phyloP scores from a whole-genome alignment of 2,329 filamentous ascomycete species.

The Ilyonectria robusta region DNA sequence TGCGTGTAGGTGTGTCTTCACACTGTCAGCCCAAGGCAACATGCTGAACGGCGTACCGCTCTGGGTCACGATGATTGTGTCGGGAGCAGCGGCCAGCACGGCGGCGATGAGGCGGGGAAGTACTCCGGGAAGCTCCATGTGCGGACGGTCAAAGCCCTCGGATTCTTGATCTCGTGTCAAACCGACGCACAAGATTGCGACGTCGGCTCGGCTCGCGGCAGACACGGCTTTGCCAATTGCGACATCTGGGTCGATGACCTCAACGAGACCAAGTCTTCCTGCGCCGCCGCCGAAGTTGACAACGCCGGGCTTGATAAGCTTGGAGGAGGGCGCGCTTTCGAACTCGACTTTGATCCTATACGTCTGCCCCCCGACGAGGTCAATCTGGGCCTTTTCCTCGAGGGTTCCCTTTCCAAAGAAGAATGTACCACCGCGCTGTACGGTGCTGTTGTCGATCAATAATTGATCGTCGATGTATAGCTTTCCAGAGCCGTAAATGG shows the following conservation, averaged over 20 bases:
- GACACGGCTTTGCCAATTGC: constrained; percentile 11
- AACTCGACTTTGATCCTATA: constrained; percentile 26
- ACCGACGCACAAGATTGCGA: constrained; percentile 9
- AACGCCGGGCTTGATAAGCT: constrained; percentile 20
- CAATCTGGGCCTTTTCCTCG: constrained; percentile 44
- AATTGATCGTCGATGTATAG: constrained; percentile 51
- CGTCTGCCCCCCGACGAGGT: constrained; percentile 20
- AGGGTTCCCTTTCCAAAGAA: constrained; percentile 53
- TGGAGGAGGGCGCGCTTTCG: constrained; percentile 24
- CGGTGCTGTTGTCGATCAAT: constrained; percentile 48
- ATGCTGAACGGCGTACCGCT: constrained; percentile 26
- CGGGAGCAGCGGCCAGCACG: constrained; percentile 6
- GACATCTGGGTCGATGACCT: constrained; percentile 6
- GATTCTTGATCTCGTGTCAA: constrained; percentile 25
- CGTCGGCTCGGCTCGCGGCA: neutral
- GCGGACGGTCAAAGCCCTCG: constrained; percentile 24
- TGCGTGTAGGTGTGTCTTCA: constrained; percentile 12
- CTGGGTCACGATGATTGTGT: constrained; percentile 15
- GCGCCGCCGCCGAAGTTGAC: constrained; percentile 28
- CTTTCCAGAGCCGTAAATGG: constrained; percentile 49
- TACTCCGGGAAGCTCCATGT: constrained; percentile 18
- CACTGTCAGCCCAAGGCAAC: constrained; percentile 20
- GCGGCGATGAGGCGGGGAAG: constrained; percentile 2
- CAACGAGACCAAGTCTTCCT: constrained; percentile 16
- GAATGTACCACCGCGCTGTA: constrained; percentile 49